These are phyloP conservation scores for Fraxinus anomala DNA, from an alignment of 257 asterid species.

Conservation along the genomic window DNA sequence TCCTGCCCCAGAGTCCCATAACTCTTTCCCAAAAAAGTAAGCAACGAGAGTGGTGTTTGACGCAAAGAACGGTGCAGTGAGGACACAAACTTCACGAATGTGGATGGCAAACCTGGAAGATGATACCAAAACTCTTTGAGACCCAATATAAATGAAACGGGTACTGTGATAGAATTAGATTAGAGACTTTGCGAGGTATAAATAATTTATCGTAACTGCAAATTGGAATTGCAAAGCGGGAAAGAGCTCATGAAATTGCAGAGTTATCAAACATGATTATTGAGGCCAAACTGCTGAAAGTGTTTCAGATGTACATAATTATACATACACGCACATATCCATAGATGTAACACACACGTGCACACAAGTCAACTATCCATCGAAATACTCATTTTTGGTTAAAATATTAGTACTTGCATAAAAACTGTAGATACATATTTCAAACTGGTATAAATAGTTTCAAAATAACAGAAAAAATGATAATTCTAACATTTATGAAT, in stretches of 20 bases:
- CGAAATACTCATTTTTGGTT: not conserved
- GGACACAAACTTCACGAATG: constrained; percentile 99
- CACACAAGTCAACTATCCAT: not conserved
- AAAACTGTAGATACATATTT: not conserved
- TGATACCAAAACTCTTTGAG: constrained; percentile 25
- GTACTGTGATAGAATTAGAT: not conserved
- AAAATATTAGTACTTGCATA: not conserved
- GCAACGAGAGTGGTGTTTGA: constrained; percentile 98
- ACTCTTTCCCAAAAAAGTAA: constrained; percentile 95
- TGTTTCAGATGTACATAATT: not conserved
- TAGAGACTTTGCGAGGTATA: not conserved
- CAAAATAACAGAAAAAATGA: not conserved
- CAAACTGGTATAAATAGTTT: not conserved
- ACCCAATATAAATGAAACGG: constrained; percentile 12
- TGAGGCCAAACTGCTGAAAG: not conserved
- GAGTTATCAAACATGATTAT: not conserved
- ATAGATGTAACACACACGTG: not conserved
- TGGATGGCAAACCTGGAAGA: constrained; percentile 87
- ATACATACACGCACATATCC: not conserved
- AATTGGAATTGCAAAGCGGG: not conserved
- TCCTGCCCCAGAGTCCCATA: constrained; percentile 99
- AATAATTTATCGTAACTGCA: not conserved
- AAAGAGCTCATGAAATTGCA: not conserved
- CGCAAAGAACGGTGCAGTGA: constrained; percentile 96
- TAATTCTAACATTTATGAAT: not conserved